Evolutionary conservation across 1,284 basidiomycete species (phyloP), one percentile per base, ranked within the genome.

Genomic region (Trichosporon sp.): DNA sequence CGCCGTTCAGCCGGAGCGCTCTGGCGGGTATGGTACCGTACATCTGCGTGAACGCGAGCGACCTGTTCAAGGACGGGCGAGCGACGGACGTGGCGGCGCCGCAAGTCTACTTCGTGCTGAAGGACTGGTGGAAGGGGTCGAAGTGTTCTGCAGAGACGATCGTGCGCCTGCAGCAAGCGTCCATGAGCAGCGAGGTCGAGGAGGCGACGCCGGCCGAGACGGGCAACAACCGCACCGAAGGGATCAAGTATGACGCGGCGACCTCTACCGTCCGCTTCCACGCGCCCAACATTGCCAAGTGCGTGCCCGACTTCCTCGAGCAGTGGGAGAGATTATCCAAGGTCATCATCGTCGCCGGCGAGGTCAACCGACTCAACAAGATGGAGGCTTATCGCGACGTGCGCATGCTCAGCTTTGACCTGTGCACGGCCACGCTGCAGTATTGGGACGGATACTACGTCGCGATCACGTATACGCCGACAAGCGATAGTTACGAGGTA

Each of bases 291-390:
- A 88, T 95, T 64, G 87, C 91, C 67, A 88, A 87, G 7, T 95
- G 92, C 74, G 89, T 96, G 19, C 87, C 89, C 63, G 88, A 91
- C 73, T 94, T 96, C 75, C 80, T 92, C 68, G 88, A 91, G 71
- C 92, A 93, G 75, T 95, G 93, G 92, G 90, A 90, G 58, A 84
- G 89, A 44, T 88, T 95, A 33, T 90, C 90, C 37, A 94, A 92
- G 79, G 91, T 95, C 84, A 89, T 93, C 16, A 89, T 93, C 40
- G 91, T 96, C 63, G 91, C 92, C 6, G 86, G 91, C 68, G 91
- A 94, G 82, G 91, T 94, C 44, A 89, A 88, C 10, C 87, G 90
- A 72, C 89, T 93, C 85, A 85, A 88, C 52, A 87, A 87, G 69
- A 83, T 84, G 67, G 86, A 85, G 65, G 81, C 83, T 25, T 92